Evolutionary conservation across 148 eudicot species (phyloP).

Genomic region (Vaccinium vitisidaea): DNA sequence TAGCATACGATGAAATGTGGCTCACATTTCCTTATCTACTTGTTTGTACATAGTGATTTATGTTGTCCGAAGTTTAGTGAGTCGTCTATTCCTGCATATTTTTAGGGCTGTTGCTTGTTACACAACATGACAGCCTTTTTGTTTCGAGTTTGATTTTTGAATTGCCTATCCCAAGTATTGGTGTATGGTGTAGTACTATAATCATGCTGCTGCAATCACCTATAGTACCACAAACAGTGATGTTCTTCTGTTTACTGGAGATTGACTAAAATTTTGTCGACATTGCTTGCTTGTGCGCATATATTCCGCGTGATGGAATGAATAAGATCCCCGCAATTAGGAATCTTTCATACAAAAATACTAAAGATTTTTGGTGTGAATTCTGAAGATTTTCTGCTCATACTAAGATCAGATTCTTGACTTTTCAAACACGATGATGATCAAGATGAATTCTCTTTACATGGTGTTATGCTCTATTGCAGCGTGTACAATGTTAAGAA

Average conservation of each 20-base stretch:
- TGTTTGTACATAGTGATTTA: neutral
- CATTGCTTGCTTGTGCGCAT: neutral
- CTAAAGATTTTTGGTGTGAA: neutral
- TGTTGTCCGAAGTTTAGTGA: neutral
- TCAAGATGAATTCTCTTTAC: slow-evolving; percentile 20
- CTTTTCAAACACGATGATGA: neutral
- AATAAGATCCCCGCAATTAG: neutral
- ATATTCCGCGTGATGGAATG: neutral
- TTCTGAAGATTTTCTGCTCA: neutral
- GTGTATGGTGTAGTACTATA: neutral
- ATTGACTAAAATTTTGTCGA: neutral
- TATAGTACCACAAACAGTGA: neutral
- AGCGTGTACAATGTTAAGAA: slow-evolving; percentile 69
- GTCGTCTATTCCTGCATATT: neutral
- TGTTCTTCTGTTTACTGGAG: neutral
- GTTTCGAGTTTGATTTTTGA: neutral
- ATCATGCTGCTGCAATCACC: neutral
- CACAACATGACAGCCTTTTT: neutral
- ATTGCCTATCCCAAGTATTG: neutral
- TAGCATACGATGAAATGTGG: neutral
- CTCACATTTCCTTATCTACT: neutral
- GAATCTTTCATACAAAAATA: neutral
- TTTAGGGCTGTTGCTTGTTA: neutral
- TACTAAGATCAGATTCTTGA: neutral
- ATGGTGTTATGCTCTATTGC: slow-evolving; percentile 31